A percentile compares a stretch with the other conserved stretches of the same genome.
These are phyloP conservation scores for Penicillium sp. DNA, from an alignment of 2,329 filamentous ascomycete genomes.

Conservation along the genomic window DNA sequence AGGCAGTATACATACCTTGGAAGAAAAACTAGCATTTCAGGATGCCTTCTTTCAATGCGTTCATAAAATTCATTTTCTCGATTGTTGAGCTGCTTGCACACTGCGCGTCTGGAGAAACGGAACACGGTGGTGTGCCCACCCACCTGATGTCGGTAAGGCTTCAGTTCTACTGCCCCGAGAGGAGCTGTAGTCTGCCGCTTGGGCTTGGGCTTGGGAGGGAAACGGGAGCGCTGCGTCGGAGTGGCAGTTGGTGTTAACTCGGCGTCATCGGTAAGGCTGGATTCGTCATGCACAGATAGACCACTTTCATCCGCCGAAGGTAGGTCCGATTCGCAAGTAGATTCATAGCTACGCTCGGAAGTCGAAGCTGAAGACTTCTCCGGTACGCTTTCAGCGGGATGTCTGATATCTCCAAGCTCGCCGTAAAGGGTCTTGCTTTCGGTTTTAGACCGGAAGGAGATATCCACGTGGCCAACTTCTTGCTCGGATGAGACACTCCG, in stretches of 20 bases:
- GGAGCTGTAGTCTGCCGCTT: slow-evolving; percentile 53
- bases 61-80: slow-evolving; percentile 99
- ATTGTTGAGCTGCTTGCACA: slow-evolving; percentile 98
- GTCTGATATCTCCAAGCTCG: slow-evolving; percentile 52
- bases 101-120: slow-evolving; percentile 89
- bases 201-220: slow-evolving; percentile 34
- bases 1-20: slow-evolving; percentile 66
- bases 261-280: slow-evolving; percentile 59
- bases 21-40: slow-evolving; percentile 85
- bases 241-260: slow-evolving; percentile 54
- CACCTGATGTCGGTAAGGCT: slow-evolving; percentile 96
- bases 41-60: slow-evolving; percentile 87
- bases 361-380: slow-evolving; percentile 42
- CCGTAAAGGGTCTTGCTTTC: slow-evolving; percentile 65
- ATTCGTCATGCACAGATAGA: slow-evolving; percentile 53
- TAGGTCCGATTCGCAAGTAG: slow-evolving; percentile 51
- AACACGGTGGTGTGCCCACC: slow-evolving; percentile 96
- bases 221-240: slow-evolving; percentile 38
- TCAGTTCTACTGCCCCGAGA: slow-evolving; percentile 89
- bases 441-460: slow-evolving; percentile 63
- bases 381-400: slow-evolving; percentile 44
- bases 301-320: slow-evolving; percentile 49
- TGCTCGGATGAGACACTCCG: slow-evolving; percentile 32
- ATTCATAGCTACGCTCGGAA: slow-evolving; percentile 44
- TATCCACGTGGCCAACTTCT: slow-evolving; percentile 60